These are phyloP conservation scores for Trebouxia sp. DNA, from an alignment of 139 green algal genomes.

Conservation along the genomic window DNA sequence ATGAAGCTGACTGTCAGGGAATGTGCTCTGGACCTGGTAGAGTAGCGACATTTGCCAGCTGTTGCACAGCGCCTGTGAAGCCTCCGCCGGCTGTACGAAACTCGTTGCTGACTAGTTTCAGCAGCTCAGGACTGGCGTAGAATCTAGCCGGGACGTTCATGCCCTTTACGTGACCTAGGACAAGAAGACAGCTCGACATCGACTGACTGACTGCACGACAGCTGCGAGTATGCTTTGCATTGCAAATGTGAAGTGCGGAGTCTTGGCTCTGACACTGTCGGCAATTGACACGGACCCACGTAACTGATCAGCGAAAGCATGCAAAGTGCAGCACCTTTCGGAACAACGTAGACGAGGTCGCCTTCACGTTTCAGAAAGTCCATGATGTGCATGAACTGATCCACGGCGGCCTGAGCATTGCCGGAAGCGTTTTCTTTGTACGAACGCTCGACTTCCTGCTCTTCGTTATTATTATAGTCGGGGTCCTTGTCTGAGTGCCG, in stretches of 20 bases:
- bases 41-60: conserved; percentile 37
- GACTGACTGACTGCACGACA: no score
- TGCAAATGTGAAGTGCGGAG: no score
- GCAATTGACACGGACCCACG: no score
- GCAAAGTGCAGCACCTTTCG: not conserved
- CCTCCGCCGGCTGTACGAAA: conserved; percentile 22
- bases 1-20: no score
- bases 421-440: conserved; percentile 13
- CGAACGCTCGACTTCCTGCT: not conserved
- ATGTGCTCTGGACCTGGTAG: no score
- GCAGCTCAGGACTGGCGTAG: conserved; percentile 34
- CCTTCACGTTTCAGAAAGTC: conserved; percentile 1
- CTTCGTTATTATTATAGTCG: not conserved
- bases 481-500: not conserved
- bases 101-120: conserved; percentile 31
- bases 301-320: conserved; percentile 3
- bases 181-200: no score
- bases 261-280: no score
- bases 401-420: conserved; percentile 4
- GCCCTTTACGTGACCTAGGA: conserved; percentile 34
- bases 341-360: not conserved
- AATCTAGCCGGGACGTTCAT: conserved; percentile 43
- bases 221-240: not conserved
- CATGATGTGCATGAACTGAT: not conserved
- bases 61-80: conserved; percentile 35